Evolutionary conservation across 2,329 filamentous ascomycete genomes (phyloP).

Genomic region (Cadophora gregata): DNA sequence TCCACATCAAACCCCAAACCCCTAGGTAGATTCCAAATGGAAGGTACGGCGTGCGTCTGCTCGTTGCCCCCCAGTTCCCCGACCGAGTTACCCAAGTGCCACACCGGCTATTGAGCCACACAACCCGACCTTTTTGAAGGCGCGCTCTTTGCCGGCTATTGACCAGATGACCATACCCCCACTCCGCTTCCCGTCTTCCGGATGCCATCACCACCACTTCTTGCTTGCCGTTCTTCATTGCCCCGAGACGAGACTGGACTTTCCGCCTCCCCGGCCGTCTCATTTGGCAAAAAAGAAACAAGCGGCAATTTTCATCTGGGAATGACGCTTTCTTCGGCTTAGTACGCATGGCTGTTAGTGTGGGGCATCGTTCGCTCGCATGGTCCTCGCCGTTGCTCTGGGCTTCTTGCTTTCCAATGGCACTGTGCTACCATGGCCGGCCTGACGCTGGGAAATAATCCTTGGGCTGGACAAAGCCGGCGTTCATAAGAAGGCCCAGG

Average conservation of each 20-base stretch:
- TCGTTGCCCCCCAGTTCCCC: background rate
- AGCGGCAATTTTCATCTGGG: background rate
- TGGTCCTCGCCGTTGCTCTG: constrained; percentile 4
- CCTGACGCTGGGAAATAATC: constrained; percentile 7
- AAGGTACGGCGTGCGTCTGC: no score
- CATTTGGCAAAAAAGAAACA: constrained; percentile 10
- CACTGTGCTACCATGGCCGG: constrained; percentile 11
- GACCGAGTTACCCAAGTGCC: background rate
- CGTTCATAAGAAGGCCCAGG: constrained; percentile 25
- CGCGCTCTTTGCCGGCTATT: constrained; percentile 21
- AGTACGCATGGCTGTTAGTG: constrained; percentile 1
- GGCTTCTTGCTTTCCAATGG: no score
- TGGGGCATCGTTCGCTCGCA: constrained; percentile 1
- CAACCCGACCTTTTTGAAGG: background rate
- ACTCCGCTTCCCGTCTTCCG: constrained; percentile 12
- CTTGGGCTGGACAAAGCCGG: constrained; percentile 6
- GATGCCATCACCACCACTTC: background rate
- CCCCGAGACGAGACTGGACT: background rate
- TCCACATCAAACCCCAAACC: background rate
- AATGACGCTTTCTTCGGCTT: constrained; percentile 14
- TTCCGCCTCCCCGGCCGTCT: background rate
- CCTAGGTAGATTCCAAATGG: no score
- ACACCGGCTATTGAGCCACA: constrained; percentile 14
- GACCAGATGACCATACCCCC: constrained; percentile 5
- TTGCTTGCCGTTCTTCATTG: background rate